These are phyloP conservation scores for Nymphaea colorata DNA, from an alignment of 164 flowering plant genomes.

Conservation along the genomic window DNA sequence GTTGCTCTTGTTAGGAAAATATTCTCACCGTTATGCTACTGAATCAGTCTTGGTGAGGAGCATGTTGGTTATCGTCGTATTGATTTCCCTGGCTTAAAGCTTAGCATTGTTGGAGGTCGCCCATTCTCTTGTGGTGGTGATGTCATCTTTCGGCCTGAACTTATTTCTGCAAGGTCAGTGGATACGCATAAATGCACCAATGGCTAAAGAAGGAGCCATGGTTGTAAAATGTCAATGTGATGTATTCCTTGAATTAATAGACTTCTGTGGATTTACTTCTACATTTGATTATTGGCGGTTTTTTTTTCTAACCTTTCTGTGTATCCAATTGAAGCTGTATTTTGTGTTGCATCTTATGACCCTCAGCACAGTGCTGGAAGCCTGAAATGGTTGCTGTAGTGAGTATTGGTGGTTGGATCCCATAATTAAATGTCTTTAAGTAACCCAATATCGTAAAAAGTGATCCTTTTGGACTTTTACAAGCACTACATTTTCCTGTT, in stretches of 20 bases:
- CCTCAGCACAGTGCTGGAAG: background rate
- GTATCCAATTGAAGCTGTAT: background rate
- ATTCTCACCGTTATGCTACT: background rate
- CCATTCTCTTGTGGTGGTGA: constrained; percentile 82
- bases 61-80: constrained; percentile 62
- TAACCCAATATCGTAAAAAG: too few relatives aligned
- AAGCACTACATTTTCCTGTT: too few relatives aligned
- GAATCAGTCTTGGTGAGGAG: constrained; percentile 60
- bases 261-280: background rate
- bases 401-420: too few relatives aligned
- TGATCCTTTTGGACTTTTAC: too few relatives aligned
- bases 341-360: background rate
- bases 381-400: background rate
- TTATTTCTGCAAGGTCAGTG: constrained; percentile 56
- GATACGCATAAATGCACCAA: background rate
- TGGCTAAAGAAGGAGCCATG: too few relatives aligned
- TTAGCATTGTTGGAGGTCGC: constrained; percentile 85
- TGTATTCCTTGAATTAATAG: background rate
- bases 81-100: constrained; percentile 54
- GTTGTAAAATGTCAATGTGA: background rate
- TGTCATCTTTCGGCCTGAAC: constrained; percentile 36
- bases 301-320: too few relatives aligned
- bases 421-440: too few relatives aligned
- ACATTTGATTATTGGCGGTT: background rate
- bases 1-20: background rate